phyloP scores from a whole-genome alignment of 2,329 filamentous ascomycete species.

The Colletotrichum lindemuthianum region DNA sequence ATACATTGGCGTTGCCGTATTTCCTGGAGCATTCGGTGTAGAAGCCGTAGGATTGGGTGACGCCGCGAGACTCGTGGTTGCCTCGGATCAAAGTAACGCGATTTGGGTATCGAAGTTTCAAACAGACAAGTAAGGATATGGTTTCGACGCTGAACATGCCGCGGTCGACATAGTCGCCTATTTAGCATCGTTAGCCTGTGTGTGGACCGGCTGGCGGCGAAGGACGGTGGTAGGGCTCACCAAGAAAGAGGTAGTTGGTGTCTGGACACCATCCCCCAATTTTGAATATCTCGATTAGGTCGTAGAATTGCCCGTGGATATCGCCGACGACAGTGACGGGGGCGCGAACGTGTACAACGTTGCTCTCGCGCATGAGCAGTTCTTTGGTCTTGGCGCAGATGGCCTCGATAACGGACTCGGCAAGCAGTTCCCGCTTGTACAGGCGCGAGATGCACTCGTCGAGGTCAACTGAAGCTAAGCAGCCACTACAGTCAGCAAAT shows the following conservation, averaged over 20 bases:
- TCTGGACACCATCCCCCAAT: conserved; percentile 98
- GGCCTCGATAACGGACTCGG: conserved; percentile 97
- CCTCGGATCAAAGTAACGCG: conserved; percentile 96
- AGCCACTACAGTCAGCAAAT: conserved; percentile 15
- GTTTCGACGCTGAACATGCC: conserved; percentile 99
- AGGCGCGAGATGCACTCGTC: conserved; percentile 98
- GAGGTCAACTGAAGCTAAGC: conserved; percentile 89
- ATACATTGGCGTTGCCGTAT: conserved; percentile 98
- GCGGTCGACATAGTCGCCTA: conserved; percentile 97
- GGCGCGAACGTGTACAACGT: conserved; percentile 95
- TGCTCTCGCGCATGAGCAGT: conserved; percentile 99
- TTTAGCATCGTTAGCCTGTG: conserved; percentile 13
- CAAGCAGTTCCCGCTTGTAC: conserved; percentile 96
- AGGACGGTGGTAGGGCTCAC: conserved; percentile 56
- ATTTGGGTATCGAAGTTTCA: conserved; percentile 96
- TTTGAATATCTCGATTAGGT: conserved; percentile 98
- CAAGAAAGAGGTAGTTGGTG: conserved; percentile 97
- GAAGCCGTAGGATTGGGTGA: conserved; percentile 98
- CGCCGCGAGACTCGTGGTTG: conserved; percentile 96
- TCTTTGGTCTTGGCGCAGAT: conserved; percentile 99
- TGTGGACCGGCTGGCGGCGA: background rate
- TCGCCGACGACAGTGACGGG: conserved; percentile 98
- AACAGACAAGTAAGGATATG: conserved; percentile 95
- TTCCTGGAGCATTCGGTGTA: conserved; percentile 98
- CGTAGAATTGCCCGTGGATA: conserved; percentile 98